Conservation (phyloP, 129 eudicot genomes). For the Flaveria bidentis region DNA sequence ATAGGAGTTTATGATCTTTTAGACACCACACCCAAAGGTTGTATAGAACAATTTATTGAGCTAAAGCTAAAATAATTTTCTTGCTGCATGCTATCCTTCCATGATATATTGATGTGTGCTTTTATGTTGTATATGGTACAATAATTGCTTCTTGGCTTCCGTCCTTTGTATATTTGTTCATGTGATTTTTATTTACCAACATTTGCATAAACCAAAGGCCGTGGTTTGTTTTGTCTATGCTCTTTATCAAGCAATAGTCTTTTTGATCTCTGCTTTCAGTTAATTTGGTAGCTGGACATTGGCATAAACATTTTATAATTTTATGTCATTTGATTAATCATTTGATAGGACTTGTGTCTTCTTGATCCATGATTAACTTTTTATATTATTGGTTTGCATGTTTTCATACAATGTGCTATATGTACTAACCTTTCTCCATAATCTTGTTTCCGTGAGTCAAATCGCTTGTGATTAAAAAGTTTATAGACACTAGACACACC, state of each 20-base stretch:
- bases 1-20: not conserved
- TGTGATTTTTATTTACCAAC: not conserved
- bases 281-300: constrained; percentile 5
- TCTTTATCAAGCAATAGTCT: not conserved
- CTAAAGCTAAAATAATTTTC: not conserved
- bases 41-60: not conserved
- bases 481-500: not conserved
- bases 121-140: not conserved
- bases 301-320: not conserved
- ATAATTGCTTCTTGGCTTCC: not conserved
- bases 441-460: not conserved
- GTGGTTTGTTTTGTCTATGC: not conserved
- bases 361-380: not conserved
- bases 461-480: not conserved
- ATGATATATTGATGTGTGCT: not conserved
- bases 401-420: not conserved
- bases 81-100: not conserved
- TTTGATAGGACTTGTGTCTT: not conserved
- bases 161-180: not conserved
- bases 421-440: not conserved
- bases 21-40: not conserved
- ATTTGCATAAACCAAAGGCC: not conserved
- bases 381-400: not conserved
- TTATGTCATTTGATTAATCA: not conserved
- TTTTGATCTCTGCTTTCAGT: not conserved